Evolutionary conservation across 2,329 filamentous ascomycete species (phyloP).

Genomic region (Rutstroemia sp.): DNA sequence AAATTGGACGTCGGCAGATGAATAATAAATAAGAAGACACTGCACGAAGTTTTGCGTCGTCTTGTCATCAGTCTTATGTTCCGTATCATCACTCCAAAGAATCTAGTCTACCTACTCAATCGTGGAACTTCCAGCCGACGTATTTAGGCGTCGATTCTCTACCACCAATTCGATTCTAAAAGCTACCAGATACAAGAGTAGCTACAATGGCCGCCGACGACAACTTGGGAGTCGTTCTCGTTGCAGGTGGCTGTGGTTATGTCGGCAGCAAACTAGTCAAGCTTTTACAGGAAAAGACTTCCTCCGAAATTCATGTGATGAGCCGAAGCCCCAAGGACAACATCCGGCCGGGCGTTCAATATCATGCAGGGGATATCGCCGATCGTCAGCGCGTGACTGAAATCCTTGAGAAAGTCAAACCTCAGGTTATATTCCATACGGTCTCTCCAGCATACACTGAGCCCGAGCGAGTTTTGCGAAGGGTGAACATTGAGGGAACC

Average conservation of each 20-base stretch:
- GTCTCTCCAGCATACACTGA: constrained; percentile 26
- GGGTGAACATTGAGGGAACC: constrained; percentile 31
- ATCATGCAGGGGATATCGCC: not conserved
- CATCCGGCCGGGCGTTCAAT: not conserved
- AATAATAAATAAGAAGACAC: too few species aligned
- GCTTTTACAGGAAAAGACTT: not conserved
- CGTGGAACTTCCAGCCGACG: too few species aligned
- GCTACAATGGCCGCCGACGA: not conserved
- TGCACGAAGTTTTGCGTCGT: too few species aligned
- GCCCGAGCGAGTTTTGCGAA: constrained; percentile 17
- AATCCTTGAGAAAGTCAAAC: not conserved
- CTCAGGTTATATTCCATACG: constrained; percentile 17
- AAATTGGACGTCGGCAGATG: too few species aligned
- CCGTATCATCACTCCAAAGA: too few species aligned
- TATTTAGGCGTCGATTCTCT: too few species aligned
- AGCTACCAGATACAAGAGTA: not conserved
- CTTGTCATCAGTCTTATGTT: too few species aligned
- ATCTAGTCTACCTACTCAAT: too few species aligned
- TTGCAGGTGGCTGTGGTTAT: not conserved
- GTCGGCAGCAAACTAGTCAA: not conserved
- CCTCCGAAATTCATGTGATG: not conserved
- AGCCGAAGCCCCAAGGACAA: not conserved
- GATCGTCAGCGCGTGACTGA: not conserved
- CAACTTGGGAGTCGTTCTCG: not conserved
- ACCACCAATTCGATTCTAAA: not conserved